Conservation (phyloP, 2,329 filamentous ascomycete genomes). For the Cladosporium phlei region DNA sequence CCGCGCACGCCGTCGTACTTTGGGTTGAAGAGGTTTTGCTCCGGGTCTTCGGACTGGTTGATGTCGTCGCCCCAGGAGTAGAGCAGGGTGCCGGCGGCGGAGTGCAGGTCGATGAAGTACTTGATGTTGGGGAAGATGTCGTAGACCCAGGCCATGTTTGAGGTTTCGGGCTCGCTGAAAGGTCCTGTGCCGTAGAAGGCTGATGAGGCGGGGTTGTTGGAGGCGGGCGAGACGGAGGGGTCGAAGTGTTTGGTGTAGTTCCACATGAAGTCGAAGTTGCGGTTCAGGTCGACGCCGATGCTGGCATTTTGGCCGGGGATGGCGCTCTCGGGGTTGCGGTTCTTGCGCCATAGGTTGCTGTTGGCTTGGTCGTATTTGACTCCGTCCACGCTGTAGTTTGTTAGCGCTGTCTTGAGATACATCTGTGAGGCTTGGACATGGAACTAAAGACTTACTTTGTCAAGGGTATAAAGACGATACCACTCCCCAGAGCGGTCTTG, state of each 20-base stretch:
- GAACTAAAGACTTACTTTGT: too few relatives aligned
- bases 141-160: conserved; percentile 51
- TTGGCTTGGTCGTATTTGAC: conserved; percentile 49
- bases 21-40: conserved; percentile 51
- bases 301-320: conserved; percentile 24
- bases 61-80: conserved; percentile 57
- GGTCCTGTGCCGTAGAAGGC: conserved; percentile 49
- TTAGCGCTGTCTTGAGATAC: too few relatives aligned
- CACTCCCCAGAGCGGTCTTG: conserved; percentile 46
- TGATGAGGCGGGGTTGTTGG: conserved; percentile 42
- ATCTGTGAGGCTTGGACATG: too few relatives aligned
- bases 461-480: conserved; percentile 52
- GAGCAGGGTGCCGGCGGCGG: conserved; percentile 48
- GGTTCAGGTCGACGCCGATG: conserved; percentile 51
- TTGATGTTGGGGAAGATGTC: conserved; percentile 47
- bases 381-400: conserved; percentile 55
- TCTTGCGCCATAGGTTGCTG: conserved; percentile 53
- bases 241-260: conserved; percentile 48
- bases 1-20: conserved; percentile 51
- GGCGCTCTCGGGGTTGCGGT: conserved; percentile 45
- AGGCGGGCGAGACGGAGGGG: conserved; percentile 36
- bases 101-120: conserved; percentile 59
- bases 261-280: conserved; percentile 57
- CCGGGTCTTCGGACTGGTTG: conserved; percentile 42
- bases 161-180: conserved; percentile 54